phyloP scores from a whole-genome alignment of 805 yeast genomes.

The Wickerhamomyces hampshirensis region DNA sequence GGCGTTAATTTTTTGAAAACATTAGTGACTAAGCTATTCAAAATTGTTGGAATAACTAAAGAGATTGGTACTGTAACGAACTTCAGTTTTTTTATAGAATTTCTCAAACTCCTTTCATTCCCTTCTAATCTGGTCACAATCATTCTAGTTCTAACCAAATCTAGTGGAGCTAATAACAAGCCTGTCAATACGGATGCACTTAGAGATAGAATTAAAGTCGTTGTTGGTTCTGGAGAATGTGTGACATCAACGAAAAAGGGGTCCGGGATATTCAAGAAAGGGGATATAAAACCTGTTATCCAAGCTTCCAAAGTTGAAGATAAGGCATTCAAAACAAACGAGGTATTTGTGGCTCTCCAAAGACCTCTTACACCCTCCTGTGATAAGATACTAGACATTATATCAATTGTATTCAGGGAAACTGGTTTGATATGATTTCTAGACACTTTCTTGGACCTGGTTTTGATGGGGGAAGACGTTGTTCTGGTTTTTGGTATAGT shows the following conservation, averaged over 20 bases:
- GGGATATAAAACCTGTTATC: constrained; percentile 85
- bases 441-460: not conserved
- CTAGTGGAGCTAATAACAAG: constrained; percentile 71
- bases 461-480: no score
- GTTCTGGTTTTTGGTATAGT: not conserved
- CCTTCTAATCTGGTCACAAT: constrained; percentile 60
- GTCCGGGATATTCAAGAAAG: constrained; percentile 78
- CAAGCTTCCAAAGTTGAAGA: constrained; percentile 81
- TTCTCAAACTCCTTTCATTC: constrained; percentile 63
- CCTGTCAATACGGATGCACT: constrained; percentile 72
- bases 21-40: constrained; percentile 57
- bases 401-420: constrained; percentile 59
- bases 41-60: constrained; percentile 61
- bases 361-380: constrained; percentile 70
- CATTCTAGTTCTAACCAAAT: constrained; percentile 71
- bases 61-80: constrained; percentile 50
- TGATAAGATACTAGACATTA: constrained; percentile 56
- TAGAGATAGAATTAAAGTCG: constrained; percentile 63
- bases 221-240: constrained; percentile 71
- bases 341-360: constrained; percentile 71
- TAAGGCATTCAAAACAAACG: constrained; percentile 72
- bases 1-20: constrained; percentile 65
- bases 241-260: constrained; percentile 80
- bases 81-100: constrained; percentile 51
- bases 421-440: constrained; percentile 45